Evolutionary conservation across 2,329 filamentous ascomycete species (phyloP), one percentile per base, ranked within the genome.

Genomic region (Penicillium sp.): DNA sequence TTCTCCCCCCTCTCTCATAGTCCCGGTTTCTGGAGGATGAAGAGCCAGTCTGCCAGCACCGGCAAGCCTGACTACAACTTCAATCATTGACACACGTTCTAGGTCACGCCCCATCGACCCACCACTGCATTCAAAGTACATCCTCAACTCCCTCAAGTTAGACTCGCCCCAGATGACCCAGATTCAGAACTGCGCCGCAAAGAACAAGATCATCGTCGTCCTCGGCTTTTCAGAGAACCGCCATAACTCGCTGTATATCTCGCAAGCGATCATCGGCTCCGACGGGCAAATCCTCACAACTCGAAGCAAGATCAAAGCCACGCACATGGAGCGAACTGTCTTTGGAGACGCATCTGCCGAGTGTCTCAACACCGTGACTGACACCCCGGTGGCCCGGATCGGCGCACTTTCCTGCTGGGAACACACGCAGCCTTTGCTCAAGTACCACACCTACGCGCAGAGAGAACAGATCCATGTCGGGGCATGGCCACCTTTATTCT

Each of bases 371-470:
- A 71, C 63, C 32, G 75, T 77, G 2, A 69, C 62, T 0, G 64
- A 73, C 2, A 39, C 34, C 52, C 64, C 26, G 52, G 66, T 50
- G 67, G 73, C 71, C 1, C 50, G 55, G 4, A 66, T 77, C n/a
- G 75, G 75, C 1, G 64, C 60, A 1, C 59, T 79, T 0, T 67
- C 67, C 1, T 79, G 76, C 64, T 77, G 74, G 73, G 77, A 80
- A 53, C 75, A 79, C 50, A 66, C 67, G 1, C 72, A 78, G 55
- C 74, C 76, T 3, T 64, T 79, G 5, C 68, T 79, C 25, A 76
- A 75, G 42, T 77, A 74, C 49, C 62, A 76, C 50, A 72, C 66
- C 11, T 69, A 70, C 36, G 47, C 66, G 0, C 75, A 76, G 55
- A 61, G 66, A 4, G 75, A 73, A 47, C 60, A 68, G 26, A 70